phyloP scores from a whole-genome alignment of 768 basidiomycete genomes.

The Ramaria rubella region DNA sequence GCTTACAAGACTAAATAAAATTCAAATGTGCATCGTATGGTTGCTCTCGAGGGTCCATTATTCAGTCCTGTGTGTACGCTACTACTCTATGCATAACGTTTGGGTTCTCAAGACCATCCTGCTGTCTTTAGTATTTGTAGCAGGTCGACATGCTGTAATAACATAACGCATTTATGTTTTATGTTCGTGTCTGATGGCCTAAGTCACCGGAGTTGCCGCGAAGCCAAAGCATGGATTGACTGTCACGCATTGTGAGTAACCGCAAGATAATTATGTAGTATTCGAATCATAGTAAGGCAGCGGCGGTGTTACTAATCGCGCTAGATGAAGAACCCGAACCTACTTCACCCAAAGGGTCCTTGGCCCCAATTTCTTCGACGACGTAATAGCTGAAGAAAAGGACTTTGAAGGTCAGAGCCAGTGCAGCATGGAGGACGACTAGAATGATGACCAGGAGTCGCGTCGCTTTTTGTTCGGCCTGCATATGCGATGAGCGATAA shows the following conservation, averaged over 20 bases:
- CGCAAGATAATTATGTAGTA: background rate
- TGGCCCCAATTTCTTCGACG: conserved; percentile 33
- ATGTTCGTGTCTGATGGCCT: too few species aligned
- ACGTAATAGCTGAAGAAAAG: conserved; percentile 60
- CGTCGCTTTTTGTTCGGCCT: conserved; percentile 85
- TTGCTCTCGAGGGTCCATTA: too few species aligned
- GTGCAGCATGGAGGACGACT: conserved; percentile 63
- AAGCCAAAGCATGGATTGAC: background rate
- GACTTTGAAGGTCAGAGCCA: conserved; percentile 84
- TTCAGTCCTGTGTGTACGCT: too few species aligned
- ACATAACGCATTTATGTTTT: too few species aligned
- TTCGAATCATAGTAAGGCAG: background rate
- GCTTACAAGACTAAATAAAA: too few species aligned
- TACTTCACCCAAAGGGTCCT: conserved; percentile 22
- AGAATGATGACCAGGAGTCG: conserved; percentile 77
- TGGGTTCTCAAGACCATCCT: too few species aligned
- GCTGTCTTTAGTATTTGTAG: too few species aligned
- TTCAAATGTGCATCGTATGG: too few species aligned
- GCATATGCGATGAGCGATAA: background rate
- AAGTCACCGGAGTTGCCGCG: too few species aligned
- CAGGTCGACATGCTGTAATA: too few species aligned
- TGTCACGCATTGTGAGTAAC: background rate
- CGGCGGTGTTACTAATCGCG: background rate
- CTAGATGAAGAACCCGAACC: background rate
- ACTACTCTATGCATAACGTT: too few species aligned